A percentile compares a stretch with the other conserved stretches of the same genome.
These are phyloP conservation scores for Arctostaphylos glauca DNA, from an alignment of 148 eudicot species.

Conservation along the genomic window DNA sequence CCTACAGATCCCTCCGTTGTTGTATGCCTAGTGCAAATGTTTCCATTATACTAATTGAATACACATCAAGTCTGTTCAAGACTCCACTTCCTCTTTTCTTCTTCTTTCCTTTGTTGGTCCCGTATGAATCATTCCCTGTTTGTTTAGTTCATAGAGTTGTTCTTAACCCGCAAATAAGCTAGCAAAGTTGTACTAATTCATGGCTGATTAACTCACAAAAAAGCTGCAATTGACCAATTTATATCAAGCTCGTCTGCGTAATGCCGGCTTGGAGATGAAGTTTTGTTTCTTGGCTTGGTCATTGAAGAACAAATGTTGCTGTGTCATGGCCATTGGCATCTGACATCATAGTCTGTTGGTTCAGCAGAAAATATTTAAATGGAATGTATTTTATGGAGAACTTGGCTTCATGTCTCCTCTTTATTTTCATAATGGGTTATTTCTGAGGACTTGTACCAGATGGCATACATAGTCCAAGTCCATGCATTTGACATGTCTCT, in stretches of 20 bases:
- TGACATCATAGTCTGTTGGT: not conserved
- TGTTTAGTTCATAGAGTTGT: not conserved
- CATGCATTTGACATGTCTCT: too few species aligned
- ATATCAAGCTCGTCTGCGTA: not conserved
- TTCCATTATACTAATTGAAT: not conserved
- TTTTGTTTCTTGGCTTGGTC: slow-evolving; percentile 7
- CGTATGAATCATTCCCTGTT: not conserved
- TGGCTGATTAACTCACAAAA: not conserved
- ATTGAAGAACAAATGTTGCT: not conserved
- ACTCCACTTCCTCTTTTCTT: not conserved
- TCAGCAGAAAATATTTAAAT: not conserved
- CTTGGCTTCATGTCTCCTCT: not conserved
- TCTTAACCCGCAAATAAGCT: not conserved
- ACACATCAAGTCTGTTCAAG: not conserved
- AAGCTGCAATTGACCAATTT: not conserved
- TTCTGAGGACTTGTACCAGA: not conserved
- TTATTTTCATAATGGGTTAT: not conserved
- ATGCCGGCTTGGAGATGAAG: not conserved
- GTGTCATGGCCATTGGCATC: not conserved
- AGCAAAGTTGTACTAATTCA: not conserved
- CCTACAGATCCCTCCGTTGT: too few species aligned
- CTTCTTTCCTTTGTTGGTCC: not conserved
- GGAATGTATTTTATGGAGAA: not conserved
- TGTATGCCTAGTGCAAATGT: not conserved
- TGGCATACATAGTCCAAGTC: too few species aligned